A percentile compares a stretch with the other conserved stretches of the same genome.
phyloP scores from a whole-genome alignment of 2,329 filamentous ascomycete species.

The Mycocentrospora acerina region DNA sequence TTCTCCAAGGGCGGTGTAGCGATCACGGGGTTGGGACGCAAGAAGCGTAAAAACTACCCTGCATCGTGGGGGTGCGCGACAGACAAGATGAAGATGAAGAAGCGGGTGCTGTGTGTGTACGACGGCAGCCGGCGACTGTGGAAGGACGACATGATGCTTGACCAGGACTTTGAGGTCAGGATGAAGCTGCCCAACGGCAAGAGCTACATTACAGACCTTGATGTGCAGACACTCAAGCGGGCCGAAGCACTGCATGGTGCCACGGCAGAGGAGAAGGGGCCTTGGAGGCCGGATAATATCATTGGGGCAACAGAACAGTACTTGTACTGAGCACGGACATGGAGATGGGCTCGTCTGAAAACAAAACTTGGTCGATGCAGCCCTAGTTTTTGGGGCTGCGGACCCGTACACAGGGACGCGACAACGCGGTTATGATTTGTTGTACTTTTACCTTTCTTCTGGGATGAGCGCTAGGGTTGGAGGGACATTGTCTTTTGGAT shows the following conservation, averaged over 20 bases:
- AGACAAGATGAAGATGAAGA: conserved; percentile 97
- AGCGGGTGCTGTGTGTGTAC: conserved; percentile 90
- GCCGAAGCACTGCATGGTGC: conserved; percentile 81
- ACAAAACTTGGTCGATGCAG: no score
- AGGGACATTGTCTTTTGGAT: conserved; percentile 4
- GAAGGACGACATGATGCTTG: conserved; percentile 99
- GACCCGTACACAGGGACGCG: conserved; percentile 22
- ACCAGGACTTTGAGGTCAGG: conserved; percentile 90
- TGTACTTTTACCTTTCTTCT: conserved; percentile 9
- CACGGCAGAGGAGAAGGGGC: conserved; percentile 83
- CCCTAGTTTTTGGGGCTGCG: no score
- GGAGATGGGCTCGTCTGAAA: background rate
- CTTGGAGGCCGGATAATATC: conserved; percentile 76
- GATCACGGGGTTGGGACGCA: conserved; percentile 64
- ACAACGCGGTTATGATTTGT: conserved; percentile 7
- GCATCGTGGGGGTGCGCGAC: conserved; percentile 90
- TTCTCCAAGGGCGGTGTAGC: conserved; percentile 73
- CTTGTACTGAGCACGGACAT: conserved; percentile 15
- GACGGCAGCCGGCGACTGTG: conserved; percentile 84
- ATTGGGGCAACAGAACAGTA: conserved; percentile 5
- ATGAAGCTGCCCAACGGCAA: conserved; percentile 68
- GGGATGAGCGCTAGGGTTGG: no score
- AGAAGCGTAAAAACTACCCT: conserved; percentile 91
- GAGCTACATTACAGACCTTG: conserved; percentile 88
- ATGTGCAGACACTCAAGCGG: conserved; percentile 83